Conservation (phyloP, 768 basidiomycete genomes). For the Serendipita indica region DNA sequence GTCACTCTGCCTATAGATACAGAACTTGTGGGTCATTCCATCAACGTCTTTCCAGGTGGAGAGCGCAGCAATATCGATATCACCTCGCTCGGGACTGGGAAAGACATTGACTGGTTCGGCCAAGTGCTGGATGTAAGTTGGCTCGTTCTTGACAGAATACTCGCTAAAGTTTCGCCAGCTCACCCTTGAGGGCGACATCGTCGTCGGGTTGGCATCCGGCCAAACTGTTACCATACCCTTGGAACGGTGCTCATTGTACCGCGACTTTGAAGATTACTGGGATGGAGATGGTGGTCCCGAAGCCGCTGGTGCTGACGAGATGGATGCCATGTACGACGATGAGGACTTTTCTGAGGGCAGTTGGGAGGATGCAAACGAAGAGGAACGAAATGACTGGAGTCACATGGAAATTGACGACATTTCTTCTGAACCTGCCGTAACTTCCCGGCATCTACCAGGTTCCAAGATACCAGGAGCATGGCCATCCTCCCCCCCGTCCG, state of each 20-base stretch:
- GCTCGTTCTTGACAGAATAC: neutral
- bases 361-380: conserved; percentile 27
- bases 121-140: conserved; percentile 60
- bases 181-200: conserved; percentile 55
- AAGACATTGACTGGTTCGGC: conserved; percentile 59
- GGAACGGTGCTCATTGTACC: conserved; percentile 26
- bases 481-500: neutral
- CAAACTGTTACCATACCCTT: conserved; percentile 38
- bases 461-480: neutral
- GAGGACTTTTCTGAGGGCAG: too few relatives aligned
- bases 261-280: conserved; percentile 22
- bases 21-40: neutral
- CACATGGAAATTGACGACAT: conserved; percentile 9
- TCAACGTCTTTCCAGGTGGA: neutral
- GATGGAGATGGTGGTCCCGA: conserved; percentile 15
- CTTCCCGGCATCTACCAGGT: neutral
- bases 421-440: neutral
- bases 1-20: neutral
- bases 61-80: neutral
- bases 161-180: conserved; percentile 32
- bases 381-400: conserved; percentile 9
- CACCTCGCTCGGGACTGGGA: conserved; percentile 22
- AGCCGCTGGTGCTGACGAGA: conserved; percentile 12
- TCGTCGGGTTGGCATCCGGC: conserved; percentile 54
- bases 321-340: conserved; percentile 17